Evolutionary conservation across 768 basidiomycete species (phyloP), one percentile per base, ranked within the genome.

Genomic region (Lactifluus volemus): DNA sequence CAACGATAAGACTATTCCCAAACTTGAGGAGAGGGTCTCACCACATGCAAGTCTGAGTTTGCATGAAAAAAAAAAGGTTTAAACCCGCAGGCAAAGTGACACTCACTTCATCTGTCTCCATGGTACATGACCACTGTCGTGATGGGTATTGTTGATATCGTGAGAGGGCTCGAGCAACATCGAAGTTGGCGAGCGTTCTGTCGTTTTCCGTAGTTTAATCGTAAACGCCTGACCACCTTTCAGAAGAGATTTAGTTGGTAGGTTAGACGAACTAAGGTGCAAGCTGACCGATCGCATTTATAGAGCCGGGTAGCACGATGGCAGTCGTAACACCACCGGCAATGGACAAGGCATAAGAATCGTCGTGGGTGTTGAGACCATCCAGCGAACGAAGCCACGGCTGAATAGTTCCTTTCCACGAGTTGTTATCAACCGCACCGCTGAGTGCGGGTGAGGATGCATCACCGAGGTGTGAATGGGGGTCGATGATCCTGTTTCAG

Each of bases 271-370:
- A 12, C 25, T 19, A 49, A 48, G 3, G 30, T 14, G 25, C 4
- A 32, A 10, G 14, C 52, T 45, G 14, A 63, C 61, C 61, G 11
- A 63, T 63, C 30, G 61, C 61, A 38, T 63, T 79, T 10, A 76
- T 81, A 49, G 83, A 86, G 0, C 89, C 90, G 3, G 92, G 92
- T 1, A 93, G 76, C 25, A 93, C 75, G 38, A 90, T 76, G 3
- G 86, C 78, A 0, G 88, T 87, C 0, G 91, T 92, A 14, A 92
- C 80, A 10, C 92, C 92, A 10, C 92, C 90, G 0, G 89, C 74
- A 60, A 89, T 80, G n/a, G 85, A 80, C 8, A 88, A 74, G 19
- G 70, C 74, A 71, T 85, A 91, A 0, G 88, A 78, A 17, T 82
- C 80, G 69, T 93, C 90, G 65, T 88, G 88, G 0, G 89, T 90